Percentiles rank a stretch among this genome's conserved stretches.
Evolutionary conservation across 2,329 filamentous ascomycete species (phyloP).

Genomic region (Lachnellula arida): DNA sequence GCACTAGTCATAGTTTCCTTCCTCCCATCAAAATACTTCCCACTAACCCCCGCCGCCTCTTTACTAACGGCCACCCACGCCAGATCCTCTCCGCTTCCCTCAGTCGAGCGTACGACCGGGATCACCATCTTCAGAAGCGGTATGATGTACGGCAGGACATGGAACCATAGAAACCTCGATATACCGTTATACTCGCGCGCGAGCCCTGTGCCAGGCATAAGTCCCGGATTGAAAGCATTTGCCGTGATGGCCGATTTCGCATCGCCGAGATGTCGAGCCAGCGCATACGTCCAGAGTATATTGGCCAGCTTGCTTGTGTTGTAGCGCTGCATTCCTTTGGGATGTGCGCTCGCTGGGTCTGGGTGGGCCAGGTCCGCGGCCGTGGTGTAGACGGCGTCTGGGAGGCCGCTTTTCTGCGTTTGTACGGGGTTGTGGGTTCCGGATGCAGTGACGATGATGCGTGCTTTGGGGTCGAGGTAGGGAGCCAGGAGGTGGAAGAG

Average conservation of each 20-base stretch:
- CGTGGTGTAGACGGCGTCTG: slow-evolving; percentile 39
- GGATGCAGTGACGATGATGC: slow-evolving; percentile 42
- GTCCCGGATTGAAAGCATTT: slow-evolving; percentile 41
- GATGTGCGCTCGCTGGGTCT: slow-evolving; percentile 22
- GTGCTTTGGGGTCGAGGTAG: slow-evolving; percentile 35
- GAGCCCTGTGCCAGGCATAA: slow-evolving; percentile 45
- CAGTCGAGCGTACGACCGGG: slow-evolving; percentile 36
- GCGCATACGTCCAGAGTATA: slow-evolving; percentile 44
- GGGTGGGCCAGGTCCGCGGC: slow-evolving; percentile 44
- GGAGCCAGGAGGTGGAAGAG: slow-evolving; percentile 44
- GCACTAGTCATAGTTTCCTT: slow-evolving; percentile 38
- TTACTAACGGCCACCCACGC: slow-evolving; percentile 37
- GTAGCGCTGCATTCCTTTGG: slow-evolving; percentile 38
- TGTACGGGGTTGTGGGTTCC: slow-evolving; percentile 42
- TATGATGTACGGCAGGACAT: slow-evolving; percentile 34
- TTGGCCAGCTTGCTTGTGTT: slow-evolving; percentile 41
- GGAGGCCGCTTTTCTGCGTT: slow-evolving; percentile 38
- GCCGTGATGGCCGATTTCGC: slow-evolving; percentile 35
- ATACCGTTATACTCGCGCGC: slow-evolving; percentile 32
- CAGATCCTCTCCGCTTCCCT: slow-evolving; percentile 38
- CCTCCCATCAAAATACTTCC: slow-evolving; percentile 41
- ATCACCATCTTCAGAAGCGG: slow-evolving; percentile 32
- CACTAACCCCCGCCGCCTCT: slow-evolving; percentile 34
- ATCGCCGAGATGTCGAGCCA: slow-evolving; percentile 35
- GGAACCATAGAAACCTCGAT: slow-evolving; percentile 28